Base-by-base conservation (phyloP, 768 basidiomycete species). In the Daedalea quercina region DNA sequence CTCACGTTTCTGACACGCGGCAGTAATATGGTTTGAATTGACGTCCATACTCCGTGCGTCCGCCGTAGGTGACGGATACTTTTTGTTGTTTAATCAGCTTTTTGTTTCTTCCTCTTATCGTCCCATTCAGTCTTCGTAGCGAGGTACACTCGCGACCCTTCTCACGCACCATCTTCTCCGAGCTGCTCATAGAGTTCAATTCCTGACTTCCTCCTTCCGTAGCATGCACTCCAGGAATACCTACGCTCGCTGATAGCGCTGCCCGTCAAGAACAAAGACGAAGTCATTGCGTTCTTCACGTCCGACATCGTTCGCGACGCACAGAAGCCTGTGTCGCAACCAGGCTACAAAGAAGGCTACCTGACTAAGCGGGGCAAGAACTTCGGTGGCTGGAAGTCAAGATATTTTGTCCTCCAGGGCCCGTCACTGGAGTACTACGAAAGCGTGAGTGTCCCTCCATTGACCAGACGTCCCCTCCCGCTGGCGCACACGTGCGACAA, bases 341-440 rank as follows among this genome's bases (percentile, higher is more conserved):
- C 77, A 1, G 89, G 89, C 24, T 84, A 94, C 71, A 96, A 95
- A 69, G 91, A 95, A 68, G 95, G 94, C 15, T 95, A 95, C 66
- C 73, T 96, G 33, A 97, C 95, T 19, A 97, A 97, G 71, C 79
- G 93, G 53, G 94, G 94, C 20, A 93, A 97, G 74, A 96, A 92
- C 63, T 97, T 98, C 70, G 96, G 96, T 43, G 94, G 95, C 1
- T 94, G 92, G 95, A 94, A 95, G 65, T 92, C 92, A 23, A 79
- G 96, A 41, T 99, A 85, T 69, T 98, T 98, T 62, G 92, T 97
- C 8, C 75, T 97, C 23, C 87, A 91, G 67, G 93, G 94, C 0
- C 85, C 91, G 2, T 79, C 87, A 1, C 76, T 98, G 47, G 91
- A 95, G 63, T 99, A 98, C 69, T 99, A 90, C 62, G 96, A 98